Evolutionary conservation across 2,329 filamentous ascomycete species (phyloP).

Genomic region (Penicillium polonicum): DNA sequence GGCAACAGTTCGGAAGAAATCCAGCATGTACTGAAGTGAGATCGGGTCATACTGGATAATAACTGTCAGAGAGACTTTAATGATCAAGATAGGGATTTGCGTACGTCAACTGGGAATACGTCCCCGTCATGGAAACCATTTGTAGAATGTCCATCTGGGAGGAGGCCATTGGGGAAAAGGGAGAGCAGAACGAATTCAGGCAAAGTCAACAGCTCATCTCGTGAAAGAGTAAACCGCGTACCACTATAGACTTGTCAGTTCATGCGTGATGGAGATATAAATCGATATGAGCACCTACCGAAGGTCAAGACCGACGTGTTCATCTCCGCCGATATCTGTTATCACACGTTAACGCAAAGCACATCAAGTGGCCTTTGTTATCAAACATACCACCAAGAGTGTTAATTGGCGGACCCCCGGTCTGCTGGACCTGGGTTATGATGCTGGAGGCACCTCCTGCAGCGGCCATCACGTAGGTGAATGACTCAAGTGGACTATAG

Average conservation of each 20-base stretch:
- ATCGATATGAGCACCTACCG: slow-evolving; percentile 58
- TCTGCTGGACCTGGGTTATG: slow-evolving; percentile 97
- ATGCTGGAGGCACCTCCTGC: slow-evolving; percentile 97
- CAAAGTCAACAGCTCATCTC: slow-evolving; percentile 90
- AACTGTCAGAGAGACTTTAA: slow-evolving; percentile 2
- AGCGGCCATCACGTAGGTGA: slow-evolving; percentile 96
- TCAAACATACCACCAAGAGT: slow-evolving; percentile 70
- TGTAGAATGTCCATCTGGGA: slow-evolving; percentile 87
- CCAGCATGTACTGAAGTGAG: slow-evolving; percentile 97
- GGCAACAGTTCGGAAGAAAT: slow-evolving; percentile 94
- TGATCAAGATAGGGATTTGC: slow-evolving; percentile 39
- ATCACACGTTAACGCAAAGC: background rate
- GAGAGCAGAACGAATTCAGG: slow-evolving; percentile 97
- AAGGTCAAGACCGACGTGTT: slow-evolving; percentile 92
- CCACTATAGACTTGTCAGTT: slow-evolving; percentile 58
- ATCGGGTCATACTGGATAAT: slow-evolving; percentile 81
- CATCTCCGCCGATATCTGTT: slow-evolving; percentile 77
- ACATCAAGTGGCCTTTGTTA: background rate
- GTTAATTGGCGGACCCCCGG: slow-evolving; percentile 79
- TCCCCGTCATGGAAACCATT: slow-evolving; percentile 89
- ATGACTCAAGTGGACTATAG: slow-evolving; percentile 84
- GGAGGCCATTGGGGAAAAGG: slow-evolving; percentile 96
- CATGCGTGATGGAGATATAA: background rate
- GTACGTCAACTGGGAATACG: slow-evolving; percentile 94
- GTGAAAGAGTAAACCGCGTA: slow-evolving; percentile 86